Base-by-base conservation (phyloP, 2,329 filamentous ascomycete species). In the Myriosclerotinia duriaeana region DNA sequence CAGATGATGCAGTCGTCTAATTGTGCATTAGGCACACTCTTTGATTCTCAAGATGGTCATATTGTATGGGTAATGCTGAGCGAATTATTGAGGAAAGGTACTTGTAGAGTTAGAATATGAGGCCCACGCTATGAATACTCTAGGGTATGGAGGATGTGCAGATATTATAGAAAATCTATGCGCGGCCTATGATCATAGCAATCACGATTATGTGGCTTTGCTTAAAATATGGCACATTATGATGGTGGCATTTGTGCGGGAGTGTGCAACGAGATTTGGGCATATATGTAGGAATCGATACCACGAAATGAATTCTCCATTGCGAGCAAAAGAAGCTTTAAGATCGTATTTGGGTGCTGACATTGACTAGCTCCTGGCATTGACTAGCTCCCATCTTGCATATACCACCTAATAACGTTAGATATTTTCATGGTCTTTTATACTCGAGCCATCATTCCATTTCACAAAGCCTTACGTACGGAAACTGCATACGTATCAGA, bases 401-500 rank as follows among this genome's bases (percentile, higher is more conserved):
- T 1, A 17, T n/a, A 36, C 36, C 17, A 20, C 17, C 17, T 12
- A 7, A 42, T 42, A 2, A 17, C 42, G 14, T 26, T 11, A 5
- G 14, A 30, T 42, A 26, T 1, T 0, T 17, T 2, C 3, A 15
- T 14, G 12, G 14, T 40, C 3, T 9, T 3, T 8, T 40, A 0
- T 7, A 46, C 5, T 46, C 6, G 42, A 20, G 0, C 2, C 7
- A 0, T 46, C 0, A 5, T 20, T 46, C 17, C 20, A 46, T 5
- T 46, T 20, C 17, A 46, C 14, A 15, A 17, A 46, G 42, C 15
- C 14, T 46, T 46, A 44, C 40, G 7, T 44, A 11, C 3, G 3
- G 17, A 15, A 15, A 44, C 40, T 44, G 12, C 14, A 15, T 2
- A 44, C 40, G 5, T 12, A 42, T 44, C 14, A 15, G 1, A 44